Conservation (phyloP, 2,329 filamentous ascomycete genomes). For the Tolypocladium paradoxum region DNA sequence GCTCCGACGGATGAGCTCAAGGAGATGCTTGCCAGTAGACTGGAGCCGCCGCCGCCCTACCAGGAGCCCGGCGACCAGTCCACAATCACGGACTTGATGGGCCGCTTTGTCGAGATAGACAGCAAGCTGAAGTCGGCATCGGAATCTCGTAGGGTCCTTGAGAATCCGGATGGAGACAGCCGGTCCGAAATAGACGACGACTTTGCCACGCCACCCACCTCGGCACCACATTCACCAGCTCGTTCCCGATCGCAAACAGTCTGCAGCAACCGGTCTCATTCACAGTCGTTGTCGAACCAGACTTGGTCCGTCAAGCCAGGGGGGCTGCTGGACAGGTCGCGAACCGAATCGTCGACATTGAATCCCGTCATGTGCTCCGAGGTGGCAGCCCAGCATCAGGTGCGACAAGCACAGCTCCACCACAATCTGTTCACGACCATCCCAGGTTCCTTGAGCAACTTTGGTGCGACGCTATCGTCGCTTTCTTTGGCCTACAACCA, state of each 20-base stretch:
- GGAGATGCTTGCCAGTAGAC: constrained; percentile 53
- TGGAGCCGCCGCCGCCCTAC: constrained; percentile 45
- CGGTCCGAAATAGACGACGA: constrained; percentile 41
- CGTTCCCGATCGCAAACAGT: constrained; percentile 38
- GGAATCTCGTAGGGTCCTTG: background rate
- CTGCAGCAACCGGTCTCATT: constrained; percentile 31
- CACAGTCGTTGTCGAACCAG: constrained; percentile 29
- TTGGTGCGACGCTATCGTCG: constrained; percentile 58
- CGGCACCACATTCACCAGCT: constrained; percentile 37
- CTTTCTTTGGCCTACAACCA: constrained; percentile 71
- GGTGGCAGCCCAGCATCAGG: constrained; percentile 39
- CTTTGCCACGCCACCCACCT: constrained; percentile 48
- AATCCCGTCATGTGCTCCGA: constrained; percentile 46
- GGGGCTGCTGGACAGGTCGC: constrained; percentile 61
- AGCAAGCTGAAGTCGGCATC: constrained; percentile 4
- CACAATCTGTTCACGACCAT: constrained; percentile 65
- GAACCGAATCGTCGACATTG: constrained; percentile 50
- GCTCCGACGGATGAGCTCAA: constrained; percentile 77
- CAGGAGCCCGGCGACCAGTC: constrained; percentile 17
- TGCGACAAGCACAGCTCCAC: constrained; percentile 55
- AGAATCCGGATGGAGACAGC: constrained; percentile 29
- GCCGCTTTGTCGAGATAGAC: constrained; percentile 21
- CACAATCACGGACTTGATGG: constrained; percentile 10
- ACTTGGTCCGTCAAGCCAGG: constrained; percentile 45
- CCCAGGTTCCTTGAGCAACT: constrained; percentile 59